Percentiles rank a stretch among this genome's conserved stretches.
Conservation (phyloP, 352 stramenopile species). For the Pythium dissimile region DNA sequence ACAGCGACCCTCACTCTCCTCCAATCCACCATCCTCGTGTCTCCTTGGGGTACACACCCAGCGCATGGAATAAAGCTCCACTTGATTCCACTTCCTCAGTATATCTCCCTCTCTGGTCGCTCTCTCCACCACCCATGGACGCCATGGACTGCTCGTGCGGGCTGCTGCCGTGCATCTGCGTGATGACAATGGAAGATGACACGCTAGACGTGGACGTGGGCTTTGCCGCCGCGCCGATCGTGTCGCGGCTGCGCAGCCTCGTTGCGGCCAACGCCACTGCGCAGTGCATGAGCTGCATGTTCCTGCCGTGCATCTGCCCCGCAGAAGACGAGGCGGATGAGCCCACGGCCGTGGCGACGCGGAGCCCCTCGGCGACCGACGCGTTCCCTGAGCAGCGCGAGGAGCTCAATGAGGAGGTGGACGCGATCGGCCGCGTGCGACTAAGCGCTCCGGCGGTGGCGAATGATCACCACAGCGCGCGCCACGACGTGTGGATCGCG, state of each 20-base stretch:
- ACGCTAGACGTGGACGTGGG: constrained; percentile 24
- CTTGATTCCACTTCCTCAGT: background rate
- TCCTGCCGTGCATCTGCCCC: constrained; percentile 77
- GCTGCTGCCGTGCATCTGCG: constrained; percentile 72
- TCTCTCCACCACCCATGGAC: background rate
- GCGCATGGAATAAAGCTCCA: background rate
- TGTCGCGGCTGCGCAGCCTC: constrained; percentile 41
- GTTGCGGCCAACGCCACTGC: constrained; percentile 52
- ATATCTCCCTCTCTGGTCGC: background rate
- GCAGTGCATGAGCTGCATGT: constrained; percentile 69
- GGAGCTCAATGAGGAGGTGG: constrained; percentile 31
- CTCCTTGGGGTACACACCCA: background rate
- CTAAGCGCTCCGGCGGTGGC: too few relatives aligned
- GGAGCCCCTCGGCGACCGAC: constrained; percentile 29
- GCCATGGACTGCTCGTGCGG: constrained; percentile 42
- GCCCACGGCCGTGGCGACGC: background rate
- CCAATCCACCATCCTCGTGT: background rate
- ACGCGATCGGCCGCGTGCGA: constrained; percentile 56
- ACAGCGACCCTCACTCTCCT: background rate
- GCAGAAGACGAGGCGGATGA: constrained; percentile 37
- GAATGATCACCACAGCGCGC: background rate
- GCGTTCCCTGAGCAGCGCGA: constrained; percentile 15
- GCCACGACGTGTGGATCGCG: constrained; percentile 55
- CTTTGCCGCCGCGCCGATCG: background rate
- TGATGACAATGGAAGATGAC: constrained; percentile 32